A percentile compares a stretch with the other conserved stretches of the same genome.
Conservation (phyloP, 2,329 filamentous ascomycete species). For the Ceratocystiopsis minuta region DNA sequence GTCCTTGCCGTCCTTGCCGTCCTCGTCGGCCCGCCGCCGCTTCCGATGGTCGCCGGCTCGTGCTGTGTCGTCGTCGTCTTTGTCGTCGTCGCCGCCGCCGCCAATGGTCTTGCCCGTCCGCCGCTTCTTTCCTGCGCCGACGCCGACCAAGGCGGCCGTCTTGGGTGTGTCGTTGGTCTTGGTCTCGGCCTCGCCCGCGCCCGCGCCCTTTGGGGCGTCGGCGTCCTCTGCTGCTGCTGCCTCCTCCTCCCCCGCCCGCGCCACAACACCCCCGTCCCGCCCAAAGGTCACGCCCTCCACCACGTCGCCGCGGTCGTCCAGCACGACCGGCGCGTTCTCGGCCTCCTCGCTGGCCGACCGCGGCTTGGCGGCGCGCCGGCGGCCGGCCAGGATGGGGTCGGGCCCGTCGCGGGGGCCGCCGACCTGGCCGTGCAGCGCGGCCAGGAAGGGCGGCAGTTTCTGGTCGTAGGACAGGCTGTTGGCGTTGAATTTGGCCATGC, state of each 20-base stretch:
- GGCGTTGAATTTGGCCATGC: slow-evolving; percentile 40
- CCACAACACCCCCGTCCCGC: slow-evolving; percentile 17
- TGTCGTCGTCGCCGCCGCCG: slow-evolving; percentile 15
- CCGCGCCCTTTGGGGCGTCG: slow-evolving; percentile 8
- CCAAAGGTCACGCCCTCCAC: slow-evolving; percentile 22
- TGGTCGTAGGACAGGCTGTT: slow-evolving; percentile 52
- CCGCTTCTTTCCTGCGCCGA: slow-evolving; percentile 33
- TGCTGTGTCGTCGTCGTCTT: neutral
- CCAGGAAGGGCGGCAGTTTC: slow-evolving; percentile 42
- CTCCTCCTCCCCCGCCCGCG: neutral
- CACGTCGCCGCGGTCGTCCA: slow-evolving; percentile 54
- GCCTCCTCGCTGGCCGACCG: slow-evolving; percentile 49
- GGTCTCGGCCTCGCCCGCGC: slow-evolving; percentile 8
- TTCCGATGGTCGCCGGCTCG: neutral
- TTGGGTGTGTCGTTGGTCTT: no score
- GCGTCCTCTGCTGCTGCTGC: neutral
- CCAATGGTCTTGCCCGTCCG: slow-evolving; percentile 35
- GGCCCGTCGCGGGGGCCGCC: slow-evolving; percentile 29
- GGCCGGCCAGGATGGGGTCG: slow-evolving; percentile 32
- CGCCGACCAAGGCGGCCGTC: slow-evolving; percentile 10
- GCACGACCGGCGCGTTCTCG: slow-evolving; percentile 58
- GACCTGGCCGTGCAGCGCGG: slow-evolving; percentile 34
- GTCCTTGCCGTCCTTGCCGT: no score
- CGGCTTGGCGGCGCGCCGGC: slow-evolving; percentile 31
- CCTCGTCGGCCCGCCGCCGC: neutral